Evolutionary conservation across 305 asterid species (phyloP), one percentile per base, ranked within the genome.

Genomic region (Nicotiana rustica): DNA sequence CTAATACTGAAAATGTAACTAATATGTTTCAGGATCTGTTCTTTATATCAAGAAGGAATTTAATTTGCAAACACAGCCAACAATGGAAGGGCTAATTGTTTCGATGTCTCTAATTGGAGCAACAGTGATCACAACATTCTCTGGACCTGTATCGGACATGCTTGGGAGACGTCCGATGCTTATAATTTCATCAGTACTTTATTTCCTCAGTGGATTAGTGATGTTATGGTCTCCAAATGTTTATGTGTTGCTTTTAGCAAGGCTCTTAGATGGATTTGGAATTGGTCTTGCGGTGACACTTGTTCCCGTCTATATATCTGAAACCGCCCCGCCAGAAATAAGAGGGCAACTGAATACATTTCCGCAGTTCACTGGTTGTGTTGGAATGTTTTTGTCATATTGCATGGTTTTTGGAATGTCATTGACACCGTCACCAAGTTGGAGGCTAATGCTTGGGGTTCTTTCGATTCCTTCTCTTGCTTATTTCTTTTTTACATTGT

Each of bases 71-170:
- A 85, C 73, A 10, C 91, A 92, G 81, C 98, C 99, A 19, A 95
- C 97, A 17, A 89, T 95, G 52, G 98, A 93, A 89, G 98, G 99
- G 41, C 90, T 96, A 2, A 92, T 96, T 36, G 97, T 96, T 57
- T 98, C 98, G n/a, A 96, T 87, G 92, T 96, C 99, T 15, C 88
- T 96, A 31, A 94, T 96, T 19, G 99, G 99, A 66, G 99, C 99
- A 31, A 95, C 98, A 4, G 85, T 88, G 2, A 95, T 96, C 89
- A 96, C 98, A 1, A 92, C 95, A 3, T 92, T 91, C 67, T 95
- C 98, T 0, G 98, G 99, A 2, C 89, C 97, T 0, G 93, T 92
- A 5, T 90, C 98, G 3, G 99, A 96, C 84, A 88, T 82, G 82
- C 83, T 96, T 29, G 99, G 99, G 36, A 90, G 99, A 5, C 98